Evolutionary conservation across 495 filamentous ascomycete species (phyloP).

Genomic region (Baudoinia panamericana): DNA sequence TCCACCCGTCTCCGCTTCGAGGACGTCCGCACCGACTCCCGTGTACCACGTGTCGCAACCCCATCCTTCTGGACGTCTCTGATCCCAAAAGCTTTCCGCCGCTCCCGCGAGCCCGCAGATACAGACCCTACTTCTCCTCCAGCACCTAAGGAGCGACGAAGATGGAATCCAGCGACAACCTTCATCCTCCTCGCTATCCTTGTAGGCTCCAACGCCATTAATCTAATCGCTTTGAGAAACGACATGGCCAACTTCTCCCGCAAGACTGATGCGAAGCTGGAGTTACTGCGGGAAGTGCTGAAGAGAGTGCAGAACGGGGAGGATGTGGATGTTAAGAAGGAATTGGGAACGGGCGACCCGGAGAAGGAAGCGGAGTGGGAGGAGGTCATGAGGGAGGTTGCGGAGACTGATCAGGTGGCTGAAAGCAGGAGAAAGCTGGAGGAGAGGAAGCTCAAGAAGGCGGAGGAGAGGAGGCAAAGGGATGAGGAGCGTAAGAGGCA

Average conservation of each 20-base stretch:
- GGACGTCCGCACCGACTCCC: conserved; percentile 6
- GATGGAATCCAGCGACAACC: conserved; percentile 85
- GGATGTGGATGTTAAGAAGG: conserved; percentile 74
- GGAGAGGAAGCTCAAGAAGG: conserved; percentile 20
- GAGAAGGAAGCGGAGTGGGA: conserved; percentile 77
- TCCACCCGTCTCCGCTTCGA: conserved; percentile 7
- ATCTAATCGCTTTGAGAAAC: conserved; percentile 69
- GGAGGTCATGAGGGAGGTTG: conserved; percentile 75
- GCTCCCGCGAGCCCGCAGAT: background rate
- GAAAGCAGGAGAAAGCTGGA: conserved; percentile 28
- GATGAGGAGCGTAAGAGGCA: conserved; percentile 5
- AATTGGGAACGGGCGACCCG: conserved; percentile 66
- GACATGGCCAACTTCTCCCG: conserved; percentile 59
- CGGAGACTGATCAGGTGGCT: conserved; percentile 60
- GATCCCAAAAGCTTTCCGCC: conserved; percentile 20
- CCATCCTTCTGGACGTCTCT: conserved; percentile 22
- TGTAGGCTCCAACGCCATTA: conserved; percentile 87
- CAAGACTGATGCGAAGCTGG: conserved; percentile 66
- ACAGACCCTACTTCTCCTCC: background rate
- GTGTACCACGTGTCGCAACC: conserved; percentile 19
- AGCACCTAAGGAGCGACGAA: conserved; percentile 24
- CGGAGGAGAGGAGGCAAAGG: conserved; percentile 4
- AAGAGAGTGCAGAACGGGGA: conserved; percentile 72
- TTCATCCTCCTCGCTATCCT: conserved; percentile 84
- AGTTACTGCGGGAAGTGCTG: conserved; percentile 65